Evolutionary conservation across 305 asterid species (phyloP), one percentile per base, ranked within the genome.

Genomic region (Plantago lanceolata): DNA sequence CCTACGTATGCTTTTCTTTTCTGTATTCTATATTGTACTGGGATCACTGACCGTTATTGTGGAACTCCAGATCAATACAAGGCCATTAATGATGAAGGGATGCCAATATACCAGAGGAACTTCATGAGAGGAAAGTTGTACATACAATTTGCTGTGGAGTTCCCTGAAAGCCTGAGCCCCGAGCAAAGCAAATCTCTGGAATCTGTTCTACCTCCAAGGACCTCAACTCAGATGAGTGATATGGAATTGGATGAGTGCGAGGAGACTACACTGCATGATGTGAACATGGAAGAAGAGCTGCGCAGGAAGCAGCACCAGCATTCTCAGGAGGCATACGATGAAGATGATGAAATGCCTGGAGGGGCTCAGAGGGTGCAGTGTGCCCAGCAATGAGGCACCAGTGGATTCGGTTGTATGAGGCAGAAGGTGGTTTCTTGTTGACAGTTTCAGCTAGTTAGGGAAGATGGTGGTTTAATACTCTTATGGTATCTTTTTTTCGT

Each of bases 351-450:
- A 66, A 83, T 86, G 95, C 90, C 67, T n/a, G 92, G 95, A 13
- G 97, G 98, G n/a, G 95, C 85, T 29, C 94, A 83, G 81, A 83
- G 95, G 75, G 97, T 91, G 75, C 96, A 91, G 72, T 91, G 97
- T 37, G 96, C 97, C 0, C 97, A 91, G 77, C 97, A 91, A 74
- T 91, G 70, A 84, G 59, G 33, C 19, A 68, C 9, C 33, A 21
- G 18, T 51, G 67, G 31, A n/a, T 20, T 21, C 17, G 31, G 21
- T 26, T 14, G 11, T 37, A 17, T 50, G 47, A 35, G 4, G 33
- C 26, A 26, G 56, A 67, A 69, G 63, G 33, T 11, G 58, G 62
- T 64, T 37, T 5, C 13, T 66, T 44, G 40, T 57, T 49, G 51
- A 49, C 48, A 5, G 59, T 47, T 33, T 70, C 24, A 24, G 13